These are phyloP conservation scores for Fraxinus sp. DNA, from an alignment of 305 asterid species.

Conservation along the genomic window DNA sequence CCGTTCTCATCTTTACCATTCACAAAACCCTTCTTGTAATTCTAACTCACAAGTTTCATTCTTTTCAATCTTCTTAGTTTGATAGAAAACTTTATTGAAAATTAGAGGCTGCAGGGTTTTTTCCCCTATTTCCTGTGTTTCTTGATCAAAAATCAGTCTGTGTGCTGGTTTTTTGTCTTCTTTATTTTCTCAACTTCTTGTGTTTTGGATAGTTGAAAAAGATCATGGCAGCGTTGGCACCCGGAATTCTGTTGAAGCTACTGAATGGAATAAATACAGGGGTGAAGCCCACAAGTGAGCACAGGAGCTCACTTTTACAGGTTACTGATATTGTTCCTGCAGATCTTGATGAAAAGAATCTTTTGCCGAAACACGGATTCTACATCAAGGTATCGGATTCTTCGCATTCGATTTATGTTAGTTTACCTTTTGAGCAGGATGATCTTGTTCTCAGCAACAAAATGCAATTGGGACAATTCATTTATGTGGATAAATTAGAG, in stretches of 20 bases:
- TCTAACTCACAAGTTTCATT: no score
- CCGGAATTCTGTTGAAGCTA: conserved; percentile 79
- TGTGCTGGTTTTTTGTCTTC: background rate
- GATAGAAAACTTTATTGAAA: background rate
- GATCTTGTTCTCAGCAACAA: conserved; percentile 92
- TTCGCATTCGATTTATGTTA: conserved; percentile 80
- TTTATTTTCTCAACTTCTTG: background rate
- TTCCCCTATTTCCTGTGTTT: background rate
- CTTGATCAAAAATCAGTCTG: background rate
- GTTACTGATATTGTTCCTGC: conserved; percentile 95
- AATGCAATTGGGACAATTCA: conserved; percentile 86
- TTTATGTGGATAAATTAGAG: conserved; percentile 74
- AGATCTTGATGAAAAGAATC: conserved; percentile 84
- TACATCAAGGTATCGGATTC: conserved; percentile 87
- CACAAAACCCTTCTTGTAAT: conserved; percentile 6
- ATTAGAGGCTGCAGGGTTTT: background rate
- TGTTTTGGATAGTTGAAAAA: background rate
- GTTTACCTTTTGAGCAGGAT: conserved; percentile 85
- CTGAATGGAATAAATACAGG: conserved; percentile 78
- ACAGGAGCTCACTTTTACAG: conserved; percentile 79
- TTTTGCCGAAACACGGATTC: conserved; percentile 81
- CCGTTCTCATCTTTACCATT: conserved; percentile 16
- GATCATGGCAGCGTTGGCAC: conserved; percentile 75
- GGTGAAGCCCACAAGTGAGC: conserved; percentile 77
- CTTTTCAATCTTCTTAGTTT: no score